phyloP scores from a whole-genome alignment of 176 grass and related monocot species.

The Oryza meridionalis region DNA sequence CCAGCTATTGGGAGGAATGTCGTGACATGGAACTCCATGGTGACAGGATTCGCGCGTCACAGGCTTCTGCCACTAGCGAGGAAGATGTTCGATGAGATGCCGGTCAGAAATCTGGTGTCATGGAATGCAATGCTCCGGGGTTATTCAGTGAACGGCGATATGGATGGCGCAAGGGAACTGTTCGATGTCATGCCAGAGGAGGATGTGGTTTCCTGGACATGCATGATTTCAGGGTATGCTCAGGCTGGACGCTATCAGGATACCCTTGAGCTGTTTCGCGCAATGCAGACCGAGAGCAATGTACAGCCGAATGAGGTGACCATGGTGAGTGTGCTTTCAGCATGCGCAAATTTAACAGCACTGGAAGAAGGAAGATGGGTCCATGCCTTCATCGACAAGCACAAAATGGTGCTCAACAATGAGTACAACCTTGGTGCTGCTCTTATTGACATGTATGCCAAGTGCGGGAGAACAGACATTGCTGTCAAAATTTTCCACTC shows the following conservation, averaged over 20 bases:
- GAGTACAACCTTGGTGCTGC: constrained; percentile 73
- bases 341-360: constrained; percentile 59
- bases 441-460: constrained; percentile 78
- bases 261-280: constrained; percentile 62
- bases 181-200: constrained; percentile 64
- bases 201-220: constrained; percentile 68
- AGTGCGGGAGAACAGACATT: constrained; percentile 58
- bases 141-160: constrained; percentile 51
- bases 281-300: constrained; percentile 48
- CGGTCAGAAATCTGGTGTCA: constrained; percentile 54
- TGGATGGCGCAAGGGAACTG: constrained; percentile 48
- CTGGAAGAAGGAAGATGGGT: constrained; percentile 69
- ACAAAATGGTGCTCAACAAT: constrained; percentile 63
- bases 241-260: constrained; percentile 45
- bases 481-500: constrained; percentile 56
- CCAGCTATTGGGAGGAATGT: constrained; percentile 49
- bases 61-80: constrained; percentile 40
- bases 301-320: constrained; percentile 71
- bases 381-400: constrained; percentile 67
- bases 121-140: constrained; percentile 73
- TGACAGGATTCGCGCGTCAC: constrained; percentile 41
- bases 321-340: constrained; percentile 76
- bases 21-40: constrained; percentile 76
- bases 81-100: constrained; percentile 81
- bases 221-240: constrained; percentile 74